phyloP scores from a whole-genome alignment of 306 rosid species.

The Cucumis cinereus region DNA sequence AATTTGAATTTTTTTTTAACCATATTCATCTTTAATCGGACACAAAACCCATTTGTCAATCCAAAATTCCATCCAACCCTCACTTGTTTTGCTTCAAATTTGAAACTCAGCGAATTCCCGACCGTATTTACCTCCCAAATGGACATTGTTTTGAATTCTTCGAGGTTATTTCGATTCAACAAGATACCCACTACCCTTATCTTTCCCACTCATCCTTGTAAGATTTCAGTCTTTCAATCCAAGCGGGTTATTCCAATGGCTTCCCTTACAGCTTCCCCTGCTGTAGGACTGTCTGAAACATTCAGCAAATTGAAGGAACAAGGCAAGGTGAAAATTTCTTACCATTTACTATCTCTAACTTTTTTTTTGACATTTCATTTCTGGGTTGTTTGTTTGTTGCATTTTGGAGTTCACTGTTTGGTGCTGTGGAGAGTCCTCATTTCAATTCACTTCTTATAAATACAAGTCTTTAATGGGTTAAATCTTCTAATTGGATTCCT shows the following conservation, averaged over 20 bases:
- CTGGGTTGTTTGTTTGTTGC: neutral
- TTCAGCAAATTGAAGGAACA: conserved; percentile 45
- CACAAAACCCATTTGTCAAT: neutral
- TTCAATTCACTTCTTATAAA: no score
- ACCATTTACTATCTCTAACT: neutral
- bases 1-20: neutral
- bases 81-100: neutral
- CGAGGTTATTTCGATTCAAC: neutral
- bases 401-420: no score
- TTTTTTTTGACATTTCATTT: neutral
- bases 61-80: neutral
- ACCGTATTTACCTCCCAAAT: neutral
- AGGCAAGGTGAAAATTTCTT: conserved; percentile 43
- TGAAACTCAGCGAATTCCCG: neutral
- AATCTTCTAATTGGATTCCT: no score
- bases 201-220: neutral
- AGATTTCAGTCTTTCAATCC: conserved; percentile 15
- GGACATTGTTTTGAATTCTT: conserved; percentile 4
- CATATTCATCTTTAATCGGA: neutral
- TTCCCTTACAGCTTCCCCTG: conserved; percentile 28
- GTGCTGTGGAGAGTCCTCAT: no score
- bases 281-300: conserved; percentile 61
- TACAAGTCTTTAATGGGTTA: no score
- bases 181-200: neutral
- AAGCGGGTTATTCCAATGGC: conserved; percentile 44